Conservation (phyloP, 805 yeast genomes). For the Pichia insulana region DNA sequence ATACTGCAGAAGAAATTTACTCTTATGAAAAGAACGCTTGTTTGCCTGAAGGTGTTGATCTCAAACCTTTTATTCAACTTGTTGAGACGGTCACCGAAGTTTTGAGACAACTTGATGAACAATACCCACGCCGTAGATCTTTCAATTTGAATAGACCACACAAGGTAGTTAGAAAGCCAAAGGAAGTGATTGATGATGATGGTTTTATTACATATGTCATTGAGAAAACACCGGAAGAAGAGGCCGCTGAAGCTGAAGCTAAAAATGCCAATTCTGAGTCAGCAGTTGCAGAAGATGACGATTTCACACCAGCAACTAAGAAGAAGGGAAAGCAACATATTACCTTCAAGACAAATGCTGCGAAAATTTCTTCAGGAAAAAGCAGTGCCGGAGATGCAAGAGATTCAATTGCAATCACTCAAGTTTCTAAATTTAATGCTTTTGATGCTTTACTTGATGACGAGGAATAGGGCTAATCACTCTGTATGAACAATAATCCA, state of each 20-base stretch:
- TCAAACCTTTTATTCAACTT: constrained; percentile 55
- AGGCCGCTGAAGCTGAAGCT: constrained; percentile 36
- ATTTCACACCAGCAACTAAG: constrained; percentile 32
- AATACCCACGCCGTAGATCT: constrained; percentile 41
- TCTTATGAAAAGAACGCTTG: constrained; percentile 48
- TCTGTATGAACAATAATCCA: too few relatives aligned
- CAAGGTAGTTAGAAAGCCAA: constrained; percentile 41
- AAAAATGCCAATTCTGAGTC: constrained; percentile 14
- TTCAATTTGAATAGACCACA: constrained; percentile 30
- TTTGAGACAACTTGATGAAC: constrained; percentile 25
- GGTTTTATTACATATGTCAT: constrained; percentile 70
- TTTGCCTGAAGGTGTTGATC: constrained; percentile 54
- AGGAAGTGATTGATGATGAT: constrained; percentile 58
- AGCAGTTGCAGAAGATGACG: constrained; percentile 37
- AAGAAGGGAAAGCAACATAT: constrained; percentile 37
- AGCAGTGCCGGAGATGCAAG: constrained; percentile 54
- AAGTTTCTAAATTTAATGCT: constrained; percentile 63
- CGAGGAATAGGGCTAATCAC: constrained; percentile 27
- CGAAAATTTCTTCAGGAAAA: constrained; percentile 65
- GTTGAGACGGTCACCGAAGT: constrained; percentile 54
- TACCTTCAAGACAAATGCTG: constrained; percentile 60
- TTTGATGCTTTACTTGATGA: constrained; percentile 66
- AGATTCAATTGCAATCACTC: constrained; percentile 62
- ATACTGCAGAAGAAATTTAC: constrained; percentile 64
- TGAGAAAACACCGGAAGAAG: constrained; percentile 27